Evolutionary conservation across 345 rosid species (phyloP).

Genomic region (Brassica juncea): DNA sequence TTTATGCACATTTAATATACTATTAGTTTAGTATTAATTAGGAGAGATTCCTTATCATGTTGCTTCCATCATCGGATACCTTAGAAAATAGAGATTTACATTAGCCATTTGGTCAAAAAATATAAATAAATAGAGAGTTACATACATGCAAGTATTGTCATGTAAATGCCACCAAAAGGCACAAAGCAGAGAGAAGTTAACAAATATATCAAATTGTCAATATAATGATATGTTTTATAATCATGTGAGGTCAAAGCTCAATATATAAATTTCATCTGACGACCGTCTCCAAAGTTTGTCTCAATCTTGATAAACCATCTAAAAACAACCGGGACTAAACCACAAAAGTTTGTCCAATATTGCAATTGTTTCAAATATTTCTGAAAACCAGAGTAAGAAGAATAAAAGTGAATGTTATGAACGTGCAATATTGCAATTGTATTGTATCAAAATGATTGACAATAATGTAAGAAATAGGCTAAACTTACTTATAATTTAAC

Average conservation of each 20-base stretch:
- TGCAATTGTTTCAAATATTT: background rate
- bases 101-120: background rate
- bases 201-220: constrained; percentile 16
- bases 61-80: constrained; percentile 39
- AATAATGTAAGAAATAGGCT: background rate
- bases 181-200: background rate
- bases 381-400: background rate
- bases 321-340: background rate
- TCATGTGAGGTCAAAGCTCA: constrained; percentile 23
- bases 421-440: background rate
- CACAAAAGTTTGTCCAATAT: background rate
- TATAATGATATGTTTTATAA: constrained; percentile 9
- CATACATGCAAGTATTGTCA: constrained; percentile 30
- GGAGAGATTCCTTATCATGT: constrained; percentile 32
- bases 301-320: constrained; percentile 17
- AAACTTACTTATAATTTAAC: background rate
- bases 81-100: background rate
- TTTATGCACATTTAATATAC: background rate
- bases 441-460: background rate
- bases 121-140: background rate
- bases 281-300: background rate
- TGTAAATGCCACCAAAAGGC: constrained; percentile 33
- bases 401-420: background rate
- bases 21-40: background rate
- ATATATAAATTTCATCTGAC: background rate